Evolutionary conservation across 2,329 filamentous ascomycete species (phyloP).

Genomic region (Aspergillus proliferans): DNA sequence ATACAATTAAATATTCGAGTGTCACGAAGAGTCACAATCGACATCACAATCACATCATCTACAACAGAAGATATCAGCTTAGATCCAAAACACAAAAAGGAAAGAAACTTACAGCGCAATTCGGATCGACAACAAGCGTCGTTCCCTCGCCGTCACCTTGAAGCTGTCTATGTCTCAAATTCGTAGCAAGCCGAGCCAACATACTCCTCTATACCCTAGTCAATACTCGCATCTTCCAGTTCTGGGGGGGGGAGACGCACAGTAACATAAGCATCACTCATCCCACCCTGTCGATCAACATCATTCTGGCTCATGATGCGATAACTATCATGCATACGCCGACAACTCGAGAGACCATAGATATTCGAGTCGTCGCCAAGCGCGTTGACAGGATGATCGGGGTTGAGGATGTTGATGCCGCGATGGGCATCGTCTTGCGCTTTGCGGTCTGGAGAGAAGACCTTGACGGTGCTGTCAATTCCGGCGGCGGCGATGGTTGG

Average conservation of each 20-base stretch:
- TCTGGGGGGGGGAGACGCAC: constrained; percentile 25
- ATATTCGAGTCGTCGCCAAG: constrained; percentile 21
- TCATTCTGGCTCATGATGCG: constrained; percentile 59
- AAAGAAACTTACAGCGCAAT: constrained; percentile 35
- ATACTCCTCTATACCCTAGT: constrained; percentile 37
- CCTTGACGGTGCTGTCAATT: constrained; percentile 63
- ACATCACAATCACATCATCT: constrained; percentile 32
- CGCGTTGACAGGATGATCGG: constrained; percentile 34
- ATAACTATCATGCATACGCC: constrained; percentile 55
- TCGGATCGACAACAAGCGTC: constrained; percentile 38
- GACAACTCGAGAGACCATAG: constrained; percentile 50
- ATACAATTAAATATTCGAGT: no score
- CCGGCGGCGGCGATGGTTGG: constrained; percentile 60
- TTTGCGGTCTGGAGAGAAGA: constrained; percentile 57
- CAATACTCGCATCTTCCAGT: no score
- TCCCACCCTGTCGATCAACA: constrained; percentile 51
- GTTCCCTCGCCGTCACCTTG: constrained; percentile 19
- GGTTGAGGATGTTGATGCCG: constrained; percentile 53
- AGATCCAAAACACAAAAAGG: constrained; percentile 2
- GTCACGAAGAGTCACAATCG: no score
- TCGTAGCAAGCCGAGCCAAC: constrained; percentile 40
- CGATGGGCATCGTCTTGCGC: constrained; percentile 52
- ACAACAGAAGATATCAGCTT: constrained; percentile 5
- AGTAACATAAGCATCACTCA: constrained; percentile 53
- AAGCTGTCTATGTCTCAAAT: constrained; percentile 30